phyloP scores from a whole-genome alignment of 2,329 filamentous ascomycete genomes.

The Penicillium sp. region DNA sequence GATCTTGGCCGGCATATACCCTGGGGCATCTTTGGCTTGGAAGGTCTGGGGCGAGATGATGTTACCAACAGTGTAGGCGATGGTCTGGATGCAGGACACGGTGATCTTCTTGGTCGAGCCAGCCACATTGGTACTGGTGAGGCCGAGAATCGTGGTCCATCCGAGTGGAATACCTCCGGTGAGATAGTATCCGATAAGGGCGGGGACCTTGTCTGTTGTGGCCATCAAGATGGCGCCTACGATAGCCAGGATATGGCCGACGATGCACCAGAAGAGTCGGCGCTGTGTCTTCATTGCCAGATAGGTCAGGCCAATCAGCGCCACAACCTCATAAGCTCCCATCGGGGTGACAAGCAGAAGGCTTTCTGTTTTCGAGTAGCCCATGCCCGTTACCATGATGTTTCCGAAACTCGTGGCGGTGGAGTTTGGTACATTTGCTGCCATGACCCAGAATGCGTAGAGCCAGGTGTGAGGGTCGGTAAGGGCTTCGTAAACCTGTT shows the following conservation, averaged over 20 bases:
- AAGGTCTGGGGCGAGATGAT: conserved; percentile 47
- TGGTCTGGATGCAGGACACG: conserved; percentile 34
- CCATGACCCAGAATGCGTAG: conserved; percentile 36
- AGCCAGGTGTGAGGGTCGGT: conserved; percentile 39
- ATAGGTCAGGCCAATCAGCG: conserved; percentile 37
- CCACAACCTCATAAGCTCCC: conserved; percentile 41
- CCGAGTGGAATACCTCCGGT: conserved; percentile 39
- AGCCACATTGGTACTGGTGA: conserved; percentile 38
- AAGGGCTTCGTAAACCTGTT: conserved; percentile 36
- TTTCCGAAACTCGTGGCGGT: conserved; percentile 41
- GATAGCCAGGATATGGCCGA: conserved; percentile 37
- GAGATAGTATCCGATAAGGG: conserved; percentile 41
- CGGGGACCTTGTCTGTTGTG: conserved; percentile 36
- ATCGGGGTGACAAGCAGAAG: conserved; percentile 39
- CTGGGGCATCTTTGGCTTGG: conserved; percentile 34
- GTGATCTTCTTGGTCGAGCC: conserved; percentile 41
- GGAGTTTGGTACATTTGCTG: conserved; percentile 40
- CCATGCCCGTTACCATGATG: conserved; percentile 40
- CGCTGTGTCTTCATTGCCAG: conserved; percentile 38
- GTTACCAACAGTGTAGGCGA: conserved; percentile 43
- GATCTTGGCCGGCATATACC: conserved; percentile 30
- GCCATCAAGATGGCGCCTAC: conserved; percentile 42
- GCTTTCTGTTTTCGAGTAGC: conserved; percentile 34
- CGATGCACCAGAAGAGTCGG: conserved; percentile 36
- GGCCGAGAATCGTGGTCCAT: conserved; percentile 40